Percentiles rank a stretch among this genome's conserved stretches.
Conservation (phyloP, 1,284 basidiomycete species). For the Rhodotorula sp. region DNA sequence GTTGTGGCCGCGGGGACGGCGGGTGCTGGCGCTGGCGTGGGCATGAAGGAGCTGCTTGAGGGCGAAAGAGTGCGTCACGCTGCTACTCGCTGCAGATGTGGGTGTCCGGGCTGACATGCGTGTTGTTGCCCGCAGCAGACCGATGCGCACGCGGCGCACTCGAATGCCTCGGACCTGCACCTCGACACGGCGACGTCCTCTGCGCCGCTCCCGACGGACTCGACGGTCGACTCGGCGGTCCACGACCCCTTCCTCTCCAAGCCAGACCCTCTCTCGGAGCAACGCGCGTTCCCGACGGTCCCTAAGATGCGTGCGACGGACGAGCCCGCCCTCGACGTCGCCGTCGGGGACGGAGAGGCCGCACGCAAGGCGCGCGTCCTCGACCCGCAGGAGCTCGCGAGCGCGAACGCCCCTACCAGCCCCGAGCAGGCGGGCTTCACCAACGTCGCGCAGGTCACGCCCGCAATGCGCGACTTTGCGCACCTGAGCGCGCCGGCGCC, state of each 20-base stretch:
- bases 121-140: too few species aligned
- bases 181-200: background rate
- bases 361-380: slow-evolving; percentile 8
- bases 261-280: slow-evolving; percentile 15
- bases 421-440: slow-evolving; percentile 29
- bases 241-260: background rate
- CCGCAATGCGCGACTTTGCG: slow-evolving; percentile 34
- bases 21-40: slow-evolving; percentile 12
- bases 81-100: too few species aligned
- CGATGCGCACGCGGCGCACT: background rate
- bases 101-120: background rate
- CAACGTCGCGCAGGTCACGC: background rate
- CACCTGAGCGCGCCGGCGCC: slow-evolving; percentile 24
- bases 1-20: slow-evolving; percentile 19
- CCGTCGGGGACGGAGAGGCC: slow-evolving; percentile 5
- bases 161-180: background rate
- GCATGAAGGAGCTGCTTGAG: slow-evolving; percentile 7
- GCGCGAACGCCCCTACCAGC: background rate
- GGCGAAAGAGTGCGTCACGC: background rate
- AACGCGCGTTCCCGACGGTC: slow-evolving; percentile 26
- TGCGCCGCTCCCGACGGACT: background rate
- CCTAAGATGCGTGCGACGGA: slow-evolving; percentile 4
- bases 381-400: slow-evolving; percentile 18
- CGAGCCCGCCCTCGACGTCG: background rate
- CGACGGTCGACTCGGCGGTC: background rate